These are phyloP conservation scores for Tricholomella constricta DNA, from an alignment of 768 basidiomycete species.

Conservation along the genomic window DNA sequence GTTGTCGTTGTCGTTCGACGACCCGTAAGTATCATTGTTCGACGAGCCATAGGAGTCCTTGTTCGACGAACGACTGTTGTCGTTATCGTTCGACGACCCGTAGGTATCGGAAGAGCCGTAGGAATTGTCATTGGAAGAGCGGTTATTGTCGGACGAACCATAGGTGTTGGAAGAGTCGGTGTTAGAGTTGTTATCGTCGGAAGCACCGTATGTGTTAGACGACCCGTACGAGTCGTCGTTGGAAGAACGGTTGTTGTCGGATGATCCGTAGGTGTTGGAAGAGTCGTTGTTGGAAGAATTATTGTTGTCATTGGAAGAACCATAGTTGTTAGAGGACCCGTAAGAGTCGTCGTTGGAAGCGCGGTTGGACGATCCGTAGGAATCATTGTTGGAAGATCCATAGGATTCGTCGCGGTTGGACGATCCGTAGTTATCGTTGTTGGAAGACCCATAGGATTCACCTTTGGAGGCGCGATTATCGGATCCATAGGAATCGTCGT, in stretches of 20 bases:
- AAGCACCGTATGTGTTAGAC: slow-evolving; percentile 17
- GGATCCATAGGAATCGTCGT: slow-evolving; percentile 26
- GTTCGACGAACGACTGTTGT: slow-evolving; percentile 12
- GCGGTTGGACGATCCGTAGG: slow-evolving; percentile 22
- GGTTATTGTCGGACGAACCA: slow-evolving; percentile 13
- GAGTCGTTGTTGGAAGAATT: slow-evolving; percentile 11
- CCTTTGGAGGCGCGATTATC: too few relatives aligned
- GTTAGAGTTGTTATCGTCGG: slow-evolving; percentile 20
- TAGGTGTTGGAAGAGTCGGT: slow-evolving; percentile 3
- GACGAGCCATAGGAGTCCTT: slow-evolving; percentile 23
- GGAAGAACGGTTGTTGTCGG: slow-evolving; percentile 27
- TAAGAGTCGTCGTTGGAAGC: slow-evolving; percentile 24
- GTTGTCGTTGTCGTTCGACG: slow-evolving; percentile 16
- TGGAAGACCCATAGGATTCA: too few relatives aligned
- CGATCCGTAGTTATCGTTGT: slow-evolving; percentile 11
- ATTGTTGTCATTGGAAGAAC: slow-evolving; percentile 22
- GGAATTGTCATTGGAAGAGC: slow-evolving; percentile 15
- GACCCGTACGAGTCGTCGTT: slow-evolving; percentile 27
- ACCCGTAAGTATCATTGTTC: slow-evolving; percentile 5
- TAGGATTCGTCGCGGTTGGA: slow-evolving; percentile 14
- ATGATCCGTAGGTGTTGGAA: slow-evolving; percentile 8
- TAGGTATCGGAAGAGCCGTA: slow-evolving; percentile 19
- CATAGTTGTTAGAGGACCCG: slow-evolving; percentile 17
- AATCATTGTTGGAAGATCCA: slow-evolving; percentile 21
- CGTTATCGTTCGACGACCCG: slow-evolving; percentile 16